phyloP scores from a whole-genome alignment of 108 stramenopile genomes.

The Schizochytrium sp. region DNA sequence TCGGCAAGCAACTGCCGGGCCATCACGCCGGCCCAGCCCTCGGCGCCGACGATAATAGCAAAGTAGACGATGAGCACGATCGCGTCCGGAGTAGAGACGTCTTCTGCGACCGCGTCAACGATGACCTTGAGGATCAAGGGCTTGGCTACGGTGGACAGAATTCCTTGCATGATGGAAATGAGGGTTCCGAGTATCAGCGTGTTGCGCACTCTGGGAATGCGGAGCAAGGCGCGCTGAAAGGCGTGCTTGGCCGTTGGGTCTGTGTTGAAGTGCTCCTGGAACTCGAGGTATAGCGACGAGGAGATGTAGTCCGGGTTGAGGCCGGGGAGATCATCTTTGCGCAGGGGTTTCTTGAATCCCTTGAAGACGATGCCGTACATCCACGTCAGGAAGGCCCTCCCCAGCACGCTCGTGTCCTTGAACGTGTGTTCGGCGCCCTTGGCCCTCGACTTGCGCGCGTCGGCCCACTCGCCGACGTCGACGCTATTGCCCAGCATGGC shows the following conservation, averaged over 20 bases:
- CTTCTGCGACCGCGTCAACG: neutral
- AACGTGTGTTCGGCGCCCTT: neutral
- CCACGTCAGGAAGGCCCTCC: neutral
- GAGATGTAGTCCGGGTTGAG: neutral
- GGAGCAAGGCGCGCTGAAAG: neutral
- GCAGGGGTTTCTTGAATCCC: neutral
- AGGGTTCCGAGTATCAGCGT: neutral
- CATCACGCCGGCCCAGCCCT: constrained; percentile 9
- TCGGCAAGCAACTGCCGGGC: neutral
- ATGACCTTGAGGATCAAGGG: neutral
- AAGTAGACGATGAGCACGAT: neutral
- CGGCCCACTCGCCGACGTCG: neutral
- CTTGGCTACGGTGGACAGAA: neutral
- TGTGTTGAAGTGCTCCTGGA: neutral
- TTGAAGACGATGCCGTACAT: neutral
- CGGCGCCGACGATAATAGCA: neutral
- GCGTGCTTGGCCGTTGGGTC: neutral
- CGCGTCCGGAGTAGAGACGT: neutral
- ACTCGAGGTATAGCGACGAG: neutral
- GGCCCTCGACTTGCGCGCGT: neutral
- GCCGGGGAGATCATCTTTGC: neutral
- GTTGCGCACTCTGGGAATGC: neutral
- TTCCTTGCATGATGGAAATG: neutral
- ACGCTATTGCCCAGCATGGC: neutral
- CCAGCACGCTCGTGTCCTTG: neutral